These are phyloP conservation scores for Rostrohypoxylon terebratum DNA, from an alignment of 495 filamentous ascomycete species.

Conservation along the genomic window DNA sequence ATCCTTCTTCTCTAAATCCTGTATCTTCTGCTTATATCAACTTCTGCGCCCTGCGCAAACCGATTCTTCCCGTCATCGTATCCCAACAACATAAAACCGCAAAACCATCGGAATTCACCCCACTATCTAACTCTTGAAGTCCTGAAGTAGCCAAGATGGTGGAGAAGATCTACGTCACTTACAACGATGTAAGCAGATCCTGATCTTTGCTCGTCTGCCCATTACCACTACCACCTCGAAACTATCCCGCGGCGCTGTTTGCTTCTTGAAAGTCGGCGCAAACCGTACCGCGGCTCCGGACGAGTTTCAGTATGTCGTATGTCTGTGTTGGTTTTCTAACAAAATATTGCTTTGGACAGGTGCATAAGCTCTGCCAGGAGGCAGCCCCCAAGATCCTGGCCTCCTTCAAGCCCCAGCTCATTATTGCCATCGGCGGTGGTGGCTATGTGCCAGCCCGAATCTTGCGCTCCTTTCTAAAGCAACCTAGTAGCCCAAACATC, in stretches of 20 bases:
- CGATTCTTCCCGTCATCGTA: constrained; percentile 3
- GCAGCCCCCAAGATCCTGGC: constrained; percentile 83
- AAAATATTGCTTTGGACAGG: constrained; percentile 62
- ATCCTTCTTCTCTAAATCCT: constrained; percentile 20
- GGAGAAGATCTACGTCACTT: constrained; percentile 92
- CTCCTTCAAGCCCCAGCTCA: constrained; percentile 89
- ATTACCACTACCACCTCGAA: constrained; percentile 23
- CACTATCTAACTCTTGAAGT: constrained; percentile 17
- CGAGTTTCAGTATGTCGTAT: not conserved
- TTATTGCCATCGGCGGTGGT: constrained; percentile 98
- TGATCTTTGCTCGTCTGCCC: constrained; percentile 16
- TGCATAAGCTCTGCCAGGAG: constrained; percentile 95
- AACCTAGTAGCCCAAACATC: constrained; percentile 88
- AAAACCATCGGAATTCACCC: constrained; percentile 16
- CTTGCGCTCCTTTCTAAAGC: constrained; percentile 96
- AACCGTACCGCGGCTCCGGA: constrained; percentile 14
- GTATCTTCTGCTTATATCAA: not conserved
- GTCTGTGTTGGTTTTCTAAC: constrained; percentile 32
- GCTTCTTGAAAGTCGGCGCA: constrained; percentile 4
- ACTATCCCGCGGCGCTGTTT: constrained; percentile 23
- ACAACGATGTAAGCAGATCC: constrained; percentile 80
- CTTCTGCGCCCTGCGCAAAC: constrained; percentile 7
- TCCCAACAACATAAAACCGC: constrained; percentile 1
- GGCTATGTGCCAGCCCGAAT: constrained; percentile 98
- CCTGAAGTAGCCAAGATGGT: constrained; percentile 68